Conservation (phyloP, 106 monocot genomes). For the Apostasia ramifera region DNA sequence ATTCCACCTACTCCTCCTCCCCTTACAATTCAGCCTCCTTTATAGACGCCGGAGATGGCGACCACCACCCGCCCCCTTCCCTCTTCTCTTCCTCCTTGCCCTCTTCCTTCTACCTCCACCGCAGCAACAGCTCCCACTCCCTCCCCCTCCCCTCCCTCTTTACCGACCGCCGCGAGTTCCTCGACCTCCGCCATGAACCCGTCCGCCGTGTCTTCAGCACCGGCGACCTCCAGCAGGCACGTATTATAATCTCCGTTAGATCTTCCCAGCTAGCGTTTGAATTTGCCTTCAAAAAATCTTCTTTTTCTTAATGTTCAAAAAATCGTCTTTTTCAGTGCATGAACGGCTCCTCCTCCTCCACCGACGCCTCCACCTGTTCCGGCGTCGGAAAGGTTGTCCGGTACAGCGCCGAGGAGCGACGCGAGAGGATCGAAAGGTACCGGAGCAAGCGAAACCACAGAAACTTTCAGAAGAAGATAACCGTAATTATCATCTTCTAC, state of each 20-base stretch:
- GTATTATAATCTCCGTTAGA: not conserved
- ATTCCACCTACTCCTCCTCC: not conserved
- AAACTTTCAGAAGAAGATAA: conserved; percentile 94
- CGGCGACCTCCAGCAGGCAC: conserved; percentile 9
- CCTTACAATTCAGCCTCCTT: not conserved
- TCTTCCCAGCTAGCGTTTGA: not conserved
- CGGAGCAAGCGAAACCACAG: conserved; percentile 71
- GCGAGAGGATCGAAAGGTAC: conserved; percentile 73
- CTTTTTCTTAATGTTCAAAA: not conserved
- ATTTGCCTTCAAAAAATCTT: not conserved
- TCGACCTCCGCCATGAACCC: conserved; percentile 7
- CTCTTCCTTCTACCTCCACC: conserved; percentile 4
- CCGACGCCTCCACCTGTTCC: conserved; percentile 10
- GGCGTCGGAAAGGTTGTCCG: conserved; percentile 35
- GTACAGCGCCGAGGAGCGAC: conserved; percentile 76
- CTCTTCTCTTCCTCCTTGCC: not conserved
- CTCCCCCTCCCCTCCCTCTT: not conserved
- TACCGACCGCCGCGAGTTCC: not conserved
- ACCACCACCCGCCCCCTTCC: not conserved
- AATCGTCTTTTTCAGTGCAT: conserved; percentile 13
- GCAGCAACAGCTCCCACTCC: conserved; percentile 15
- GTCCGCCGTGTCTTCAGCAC: conserved; percentile 15
- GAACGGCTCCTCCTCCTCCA: conserved; percentile 16
- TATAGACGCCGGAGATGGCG: not conserved
- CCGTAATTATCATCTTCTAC: conserved; percentile 22